Evolutionary conservation across 371 early-diverging fungal species (phyloP).

Genomic region (Thermomucor indicae-seudaticae): DNA sequence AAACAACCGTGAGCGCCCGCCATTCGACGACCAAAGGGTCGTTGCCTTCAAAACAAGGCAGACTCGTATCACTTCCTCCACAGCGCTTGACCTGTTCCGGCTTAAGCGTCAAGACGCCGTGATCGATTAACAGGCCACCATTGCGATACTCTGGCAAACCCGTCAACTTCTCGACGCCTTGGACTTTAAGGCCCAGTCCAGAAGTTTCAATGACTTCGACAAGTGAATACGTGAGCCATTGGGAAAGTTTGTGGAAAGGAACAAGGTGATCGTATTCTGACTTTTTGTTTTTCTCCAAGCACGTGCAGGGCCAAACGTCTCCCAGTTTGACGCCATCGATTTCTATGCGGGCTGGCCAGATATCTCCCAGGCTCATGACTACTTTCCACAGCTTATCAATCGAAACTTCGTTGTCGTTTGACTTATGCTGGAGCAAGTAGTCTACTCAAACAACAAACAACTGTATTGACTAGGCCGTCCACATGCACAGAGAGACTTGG

Average conservation of each 20-base stretch:
- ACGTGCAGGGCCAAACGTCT: conserved; percentile 85
- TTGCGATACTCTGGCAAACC: conserved; percentile 94
- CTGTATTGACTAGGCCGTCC: not conserved
- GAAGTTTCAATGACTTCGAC: conserved; percentile 74
- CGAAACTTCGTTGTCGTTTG: conserved; percentile 11
- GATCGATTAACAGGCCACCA: conserved; percentile 57
- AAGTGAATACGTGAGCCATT: conserved; percentile 93
- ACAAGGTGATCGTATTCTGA: conserved; percentile 48
- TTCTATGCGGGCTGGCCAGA: conserved; percentile 59
- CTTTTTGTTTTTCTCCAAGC: conserved; percentile 32
- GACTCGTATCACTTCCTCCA: not conserved
- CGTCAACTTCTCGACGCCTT: conserved; percentile 67
- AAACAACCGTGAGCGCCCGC: conserved; percentile 86
- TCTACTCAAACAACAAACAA: conserved; percentile 22
- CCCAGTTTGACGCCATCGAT: conserved; percentile 77
- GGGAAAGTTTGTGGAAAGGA: conserved; percentile 90
- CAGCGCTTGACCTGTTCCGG: conserved; percentile 25
- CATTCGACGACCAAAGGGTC: conserved; percentile 90
- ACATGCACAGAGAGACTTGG: conserved; percentile 11
- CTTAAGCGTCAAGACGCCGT: conserved; percentile 37
- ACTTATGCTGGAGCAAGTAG: conserved; percentile 28
- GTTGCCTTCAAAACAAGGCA: conserved; percentile 71
- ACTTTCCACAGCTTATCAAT: conserved; percentile 66
- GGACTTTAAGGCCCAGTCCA: conserved; percentile 51
- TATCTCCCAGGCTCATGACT: conserved; percentile 55